A percentile compares a stretch with the other conserved stretches of the same genome.
These are phyloP conservation scores for Aethionema arabicum DNA, from an alignment of 345 rosid genomes.

Conservation along the genomic window DNA sequence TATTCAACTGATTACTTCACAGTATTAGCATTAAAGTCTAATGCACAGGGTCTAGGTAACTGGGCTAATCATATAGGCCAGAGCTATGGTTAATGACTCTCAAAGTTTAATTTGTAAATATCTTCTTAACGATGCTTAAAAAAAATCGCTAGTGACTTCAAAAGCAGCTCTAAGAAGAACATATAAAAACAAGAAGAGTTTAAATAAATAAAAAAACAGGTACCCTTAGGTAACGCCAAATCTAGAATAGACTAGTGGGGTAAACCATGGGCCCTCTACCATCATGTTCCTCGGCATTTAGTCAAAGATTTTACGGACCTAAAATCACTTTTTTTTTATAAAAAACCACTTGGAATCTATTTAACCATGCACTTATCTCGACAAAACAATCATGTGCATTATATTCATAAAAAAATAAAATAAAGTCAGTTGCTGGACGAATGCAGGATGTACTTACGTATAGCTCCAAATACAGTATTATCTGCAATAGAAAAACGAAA, in stretches of 20 bases:
- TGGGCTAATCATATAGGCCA: no score
- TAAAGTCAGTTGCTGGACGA: constrained; percentile 6
- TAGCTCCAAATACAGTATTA: constrained; percentile 76
- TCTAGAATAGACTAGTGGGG: constrained; percentile 26
- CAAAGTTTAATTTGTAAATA: no score
- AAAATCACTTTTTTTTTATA: constrained; percentile 16
- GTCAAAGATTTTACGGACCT: constrained; percentile 27
- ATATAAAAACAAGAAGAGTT: constrained; percentile 14
- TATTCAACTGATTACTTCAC: constrained; percentile 22
- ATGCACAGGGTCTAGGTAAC: no score
- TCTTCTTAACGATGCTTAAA: neutral
- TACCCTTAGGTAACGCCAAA: constrained; percentile 29
- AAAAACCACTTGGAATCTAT: constrained; percentile 31
- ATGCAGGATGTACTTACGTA: constrained; percentile 67
- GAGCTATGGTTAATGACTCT: no score
- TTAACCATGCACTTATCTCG: constrained; percentile 16
- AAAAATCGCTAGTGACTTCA: constrained; percentile 22
- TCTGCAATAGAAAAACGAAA: constrained; percentile 50
- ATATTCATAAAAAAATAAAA: neutral
- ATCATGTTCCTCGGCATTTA: constrained; percentile 34
- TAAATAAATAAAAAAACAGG: neutral
- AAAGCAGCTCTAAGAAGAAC: constrained; percentile 28
- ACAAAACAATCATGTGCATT: constrained; percentile 4
- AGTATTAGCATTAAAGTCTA: constrained; percentile 16
- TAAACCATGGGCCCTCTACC: constrained; percentile 24